These are phyloP conservation scores for Apiotrichum laibachii DNA, from an alignment of 1,284 basidiomycete genomes.

Conservation along the genomic window DNA sequence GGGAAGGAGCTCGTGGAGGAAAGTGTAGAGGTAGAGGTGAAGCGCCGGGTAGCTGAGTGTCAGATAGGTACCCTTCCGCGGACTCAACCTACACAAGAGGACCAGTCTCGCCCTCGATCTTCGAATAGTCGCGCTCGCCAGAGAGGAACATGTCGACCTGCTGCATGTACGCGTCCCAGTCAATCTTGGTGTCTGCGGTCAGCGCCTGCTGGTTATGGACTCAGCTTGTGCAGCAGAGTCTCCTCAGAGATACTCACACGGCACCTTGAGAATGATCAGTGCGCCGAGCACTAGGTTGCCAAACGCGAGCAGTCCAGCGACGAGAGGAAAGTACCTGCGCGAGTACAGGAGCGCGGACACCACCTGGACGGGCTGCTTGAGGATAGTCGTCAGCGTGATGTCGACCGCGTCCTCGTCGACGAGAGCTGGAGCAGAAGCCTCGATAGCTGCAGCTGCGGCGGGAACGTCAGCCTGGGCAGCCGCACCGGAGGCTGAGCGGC, in stretches of 20 bases:
- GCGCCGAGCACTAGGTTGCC: constrained; percentile 72
- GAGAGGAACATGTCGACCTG: constrained; percentile 75
- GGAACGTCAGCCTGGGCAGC: neutral
- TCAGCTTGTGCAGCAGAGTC: too few relatives aligned
- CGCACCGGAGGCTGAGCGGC: neutral
- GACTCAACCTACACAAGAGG: constrained; percentile 73
- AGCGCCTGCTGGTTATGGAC: neutral
- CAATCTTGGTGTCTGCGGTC: constrained; percentile 90
- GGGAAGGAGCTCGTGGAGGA: constrained; percentile 62
- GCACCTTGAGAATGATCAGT: constrained; percentile 71
- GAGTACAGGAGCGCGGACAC: constrained; percentile 56
- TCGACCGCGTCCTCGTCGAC: neutral
- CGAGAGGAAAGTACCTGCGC: constrained; percentile 62
- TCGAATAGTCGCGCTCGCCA: constrained; percentile 82
- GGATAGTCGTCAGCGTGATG: neutral
- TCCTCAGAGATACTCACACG: constrained; percentile 60
- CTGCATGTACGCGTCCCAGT: constrained; percentile 61
- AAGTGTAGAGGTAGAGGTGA: constrained; percentile 78
- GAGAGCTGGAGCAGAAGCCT: neutral
- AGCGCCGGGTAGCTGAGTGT: constrained; percentile 82
- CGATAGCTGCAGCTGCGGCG: neutral
- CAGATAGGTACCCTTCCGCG: neutral
- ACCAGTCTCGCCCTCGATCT: constrained; percentile 85
- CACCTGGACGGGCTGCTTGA: constrained; percentile 8
- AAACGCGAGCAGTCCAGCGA: constrained; percentile 63